These are phyloP conservation scores for Nematodospora anomalae DNA, from an alignment of 1,139 yeast genomes.

Conservation along the genomic window DNA sequence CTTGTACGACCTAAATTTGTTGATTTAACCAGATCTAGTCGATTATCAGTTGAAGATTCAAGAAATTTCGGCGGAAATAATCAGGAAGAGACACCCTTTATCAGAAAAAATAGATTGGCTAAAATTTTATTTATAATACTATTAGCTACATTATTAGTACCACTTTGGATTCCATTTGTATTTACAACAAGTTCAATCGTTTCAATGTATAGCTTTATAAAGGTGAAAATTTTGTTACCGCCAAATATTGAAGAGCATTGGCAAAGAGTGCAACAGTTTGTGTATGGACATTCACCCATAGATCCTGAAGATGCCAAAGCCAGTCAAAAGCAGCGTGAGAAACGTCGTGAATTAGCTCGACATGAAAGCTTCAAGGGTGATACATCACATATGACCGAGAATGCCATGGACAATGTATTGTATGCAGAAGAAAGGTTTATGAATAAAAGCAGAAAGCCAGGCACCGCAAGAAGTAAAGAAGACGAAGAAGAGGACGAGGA, in stretches of 20 bases:
- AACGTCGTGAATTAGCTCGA: conserved; percentile 27
- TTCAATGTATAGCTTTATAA: conserved; percentile 38
- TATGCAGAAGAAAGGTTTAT: conserved; percentile 37
- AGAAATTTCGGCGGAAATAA: conserved; percentile 25
- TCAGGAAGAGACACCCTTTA: conserved; percentile 42
- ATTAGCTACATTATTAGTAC: conserved; percentile 39
- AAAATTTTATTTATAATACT: conserved; percentile 31
- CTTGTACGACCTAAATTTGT: conserved; percentile 54
- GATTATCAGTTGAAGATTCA: conserved; percentile 17
- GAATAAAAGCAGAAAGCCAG: conserved; percentile 17
- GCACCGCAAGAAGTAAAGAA: conserved; percentile 5
- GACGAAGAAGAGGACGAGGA: conserved; percentile 3
- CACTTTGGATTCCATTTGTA: conserved; percentile 56
- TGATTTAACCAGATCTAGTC: conserved; percentile 42
- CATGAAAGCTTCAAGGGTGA: conserved; percentile 46
- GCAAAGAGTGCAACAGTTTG: conserved; percentile 33
- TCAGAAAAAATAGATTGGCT: conserved; percentile 30
- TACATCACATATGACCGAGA: conserved; percentile 40
- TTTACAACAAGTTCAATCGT: conserved; percentile 41
- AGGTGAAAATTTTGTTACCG: conserved; percentile 25
- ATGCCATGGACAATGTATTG: conserved; percentile 39
- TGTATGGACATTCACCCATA: conserved; percentile 33
- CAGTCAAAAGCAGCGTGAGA: conserved; percentile 32
- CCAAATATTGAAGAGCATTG: conserved; percentile 35
- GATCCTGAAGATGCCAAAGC: conserved; percentile 34